Evolutionary conservation across 2,329 filamentous ascomycete species (phyloP), one percentile per base, ranked within the genome.

Genomic region (Paradendryphiella salina): DNA sequence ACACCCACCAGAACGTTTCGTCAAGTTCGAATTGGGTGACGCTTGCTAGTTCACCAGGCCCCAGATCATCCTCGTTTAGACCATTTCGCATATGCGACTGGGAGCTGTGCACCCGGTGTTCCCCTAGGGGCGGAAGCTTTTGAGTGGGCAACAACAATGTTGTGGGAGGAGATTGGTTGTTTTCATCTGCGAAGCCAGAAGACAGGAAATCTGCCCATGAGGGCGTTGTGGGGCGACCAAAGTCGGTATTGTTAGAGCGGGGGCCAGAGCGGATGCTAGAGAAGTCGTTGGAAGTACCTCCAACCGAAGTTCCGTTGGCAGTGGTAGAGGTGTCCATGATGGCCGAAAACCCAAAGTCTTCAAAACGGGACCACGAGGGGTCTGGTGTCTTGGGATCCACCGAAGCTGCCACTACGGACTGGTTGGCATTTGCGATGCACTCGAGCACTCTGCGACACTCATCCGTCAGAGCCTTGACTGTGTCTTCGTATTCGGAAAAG

Each of bases 1-100:
- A 99, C 3, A 97, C 94, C 93, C 94, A 97, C 94, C 94, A 99
- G 73, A 99, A 99, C 1, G 91, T 88, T 71, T 97, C 93, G 64
- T 99, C 94, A 4, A 99, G 80, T 56, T 94, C 87, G 50, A 97
- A 83, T 31, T 82, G 82, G 18, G 84, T 88, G 67, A 99, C 96
- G 69, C 91, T 97, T 23, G 94, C 94, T 50, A 99, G 81, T 79
- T 99, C 94, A 43, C 91, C 94, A 0, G 93, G 94, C 59, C 96
- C 91, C 0, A 96, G 79, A 33, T 84, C 79, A 20, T 89, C 79
- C 18, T 89, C 85, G 11, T 80, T 81, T n/a, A 90, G 77, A 51
- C 85, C 82, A 35, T 87, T 64, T 20, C 71, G 69, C 52, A 75
- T 38, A 29, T 96, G 89, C 0, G 90, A 96, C 72, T 95, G 90